Evolutionary conservation across 495 filamentous ascomycete species (phyloP), one percentile per base, ranked within the genome.

Genomic region (Tirmania nivea): DNA sequence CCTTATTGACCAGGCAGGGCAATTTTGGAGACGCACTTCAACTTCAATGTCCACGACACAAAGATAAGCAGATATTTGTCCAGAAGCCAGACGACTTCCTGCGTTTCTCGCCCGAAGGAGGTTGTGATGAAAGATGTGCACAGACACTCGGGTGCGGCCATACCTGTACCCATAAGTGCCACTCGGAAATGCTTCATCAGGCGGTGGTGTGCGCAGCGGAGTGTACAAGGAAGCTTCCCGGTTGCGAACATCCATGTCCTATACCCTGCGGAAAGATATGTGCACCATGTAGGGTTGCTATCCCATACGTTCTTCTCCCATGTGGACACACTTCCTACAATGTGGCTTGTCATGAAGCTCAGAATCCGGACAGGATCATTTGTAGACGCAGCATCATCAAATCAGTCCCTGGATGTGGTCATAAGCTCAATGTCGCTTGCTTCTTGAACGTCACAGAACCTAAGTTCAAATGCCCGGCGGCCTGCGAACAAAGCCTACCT

Each of bases 21-120:
- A 75, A 75, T 37, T 62, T 83, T 20, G 81, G 84, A 0, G 53
- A 61, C 10, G 58, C 35, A 16, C 56, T 88, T 37, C 69, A 72
- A 3, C 68, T 87, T 0, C 67, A 66, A 48, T 90, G 84, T 63
- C 71, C 79, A 10, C 73, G 81, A 0, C 84, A 90, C 61, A 73
- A 73, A 17, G 65, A 77, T 2, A 73, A 65, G 9, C 55, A 66
- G 0, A 77, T 86, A 34, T 35, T 61, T 7, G 77, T 79, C 12
- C 73, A 73, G 6, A 63, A 65, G 9, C 75, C 82, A 0, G 76
- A 81, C 1, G 71, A 87, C 57, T 87, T 89, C 58, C 53, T 62
- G 2, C 63, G 64, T 3, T 59, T 75, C 25, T 69, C 77, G 3
- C 84, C 83, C 0, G 83, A 87, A 64, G 81, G 81, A 39, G 83